phyloP scores from a whole-genome alignment of 257 asterid genomes.

The Solanum appendiculatum region DNA sequence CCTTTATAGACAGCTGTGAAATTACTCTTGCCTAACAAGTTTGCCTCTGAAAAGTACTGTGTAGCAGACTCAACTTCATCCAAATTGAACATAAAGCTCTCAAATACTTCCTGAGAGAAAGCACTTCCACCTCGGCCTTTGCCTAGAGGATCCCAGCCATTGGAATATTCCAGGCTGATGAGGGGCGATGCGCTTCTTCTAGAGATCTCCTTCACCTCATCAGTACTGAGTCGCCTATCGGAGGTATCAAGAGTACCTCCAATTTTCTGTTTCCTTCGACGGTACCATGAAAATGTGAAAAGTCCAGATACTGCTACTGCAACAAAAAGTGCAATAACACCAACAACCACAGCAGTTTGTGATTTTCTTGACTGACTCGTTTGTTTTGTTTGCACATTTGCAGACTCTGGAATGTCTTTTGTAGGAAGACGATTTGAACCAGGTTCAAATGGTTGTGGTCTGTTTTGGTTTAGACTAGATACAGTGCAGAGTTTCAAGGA shows the following conservation, averaged over 20 bases:
- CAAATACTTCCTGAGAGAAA: constrained; percentile 73
- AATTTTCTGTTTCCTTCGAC: constrained; percentile 66
- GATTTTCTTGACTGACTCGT: constrained; percentile 25
- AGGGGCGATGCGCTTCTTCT: constrained; percentile 82
- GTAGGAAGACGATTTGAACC: constrained; percentile 43
- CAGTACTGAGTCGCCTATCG: constrained; percentile 58
- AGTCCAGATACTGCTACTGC: constrained; percentile 34
- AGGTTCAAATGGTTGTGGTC: constrained; percentile 63
- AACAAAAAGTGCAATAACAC: constrained; percentile 30
- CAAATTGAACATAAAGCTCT: constrained; percentile 70
- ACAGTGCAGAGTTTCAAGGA: constrained; percentile 42
- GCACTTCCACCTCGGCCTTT: constrained; percentile 45
- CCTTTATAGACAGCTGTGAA: constrained; percentile 80
- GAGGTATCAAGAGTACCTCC: constrained; percentile 55
- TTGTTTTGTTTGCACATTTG: constrained; percentile 36
- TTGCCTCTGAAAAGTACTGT: constrained; percentile 66
- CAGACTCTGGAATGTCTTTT: constrained; percentile 78
- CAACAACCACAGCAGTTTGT: constrained; percentile 35
- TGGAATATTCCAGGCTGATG: constrained; percentile 71
- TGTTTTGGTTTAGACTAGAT: constrained; percentile 30
- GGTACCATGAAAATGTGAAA: constrained; percentile 58
- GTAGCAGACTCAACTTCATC: constrained; percentile 94
- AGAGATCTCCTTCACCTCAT: constrained; percentile 41
- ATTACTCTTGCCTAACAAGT: constrained; percentile 72
- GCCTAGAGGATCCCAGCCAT: constrained; percentile 79